Percentiles rank a stretch among this genome's conserved stretches.
Evolutionary conservation across 208 protist species (phyloP).

Genomic region (Histomonas meleagridis): DNA sequence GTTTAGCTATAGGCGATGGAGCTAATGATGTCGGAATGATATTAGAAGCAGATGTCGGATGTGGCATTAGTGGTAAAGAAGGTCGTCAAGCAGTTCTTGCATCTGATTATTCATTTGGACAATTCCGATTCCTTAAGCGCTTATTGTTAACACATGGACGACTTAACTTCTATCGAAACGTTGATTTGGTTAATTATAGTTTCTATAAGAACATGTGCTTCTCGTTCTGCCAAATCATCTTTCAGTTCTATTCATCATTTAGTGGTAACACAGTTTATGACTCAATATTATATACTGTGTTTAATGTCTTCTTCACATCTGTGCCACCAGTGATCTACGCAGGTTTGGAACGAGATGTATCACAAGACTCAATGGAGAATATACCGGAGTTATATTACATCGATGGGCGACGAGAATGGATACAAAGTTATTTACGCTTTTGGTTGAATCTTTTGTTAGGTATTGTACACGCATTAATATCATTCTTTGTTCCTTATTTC

Average conservation of each 20-base stretch:
- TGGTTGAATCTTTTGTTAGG: not conserved
- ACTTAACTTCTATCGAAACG: constrained; percentile 69
- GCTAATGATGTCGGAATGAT: constrained; percentile 57
- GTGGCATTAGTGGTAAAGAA: constrained; percentile 50
- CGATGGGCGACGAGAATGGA: not conserved
- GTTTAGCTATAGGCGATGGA: constrained; percentile 53
- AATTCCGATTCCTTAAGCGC: constrained; percentile 71
- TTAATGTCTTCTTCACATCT: constrained; percentile 45
- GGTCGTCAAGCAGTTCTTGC: constrained; percentile 46
- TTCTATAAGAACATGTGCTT: constrained; percentile 76
- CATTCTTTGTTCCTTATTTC: constrained; percentile 1
- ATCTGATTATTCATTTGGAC: constrained; percentile 75
- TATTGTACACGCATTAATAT: not conserved
- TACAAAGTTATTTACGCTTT: not conserved
- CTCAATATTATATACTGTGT: constrained; percentile 32
- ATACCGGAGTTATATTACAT: not conserved
- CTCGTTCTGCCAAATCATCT: constrained; percentile 41
- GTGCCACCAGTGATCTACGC: constrained; percentile 39
- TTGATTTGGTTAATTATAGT: constrained; percentile 80
- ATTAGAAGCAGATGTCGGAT: constrained; percentile 43
- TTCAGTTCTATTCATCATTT: constrained; percentile 40
- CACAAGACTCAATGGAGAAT: not conserved
- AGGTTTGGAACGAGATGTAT: constrained; percentile 36
- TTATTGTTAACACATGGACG: constrained; percentile 82
- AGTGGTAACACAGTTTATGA: constrained; percentile 42